Percentiles rank a stretch among this genome's conserved stretches.
phyloP scores from a whole-genome alignment of 169 alveolate species.

The Ichthyophthirius multifiliis region DNA sequence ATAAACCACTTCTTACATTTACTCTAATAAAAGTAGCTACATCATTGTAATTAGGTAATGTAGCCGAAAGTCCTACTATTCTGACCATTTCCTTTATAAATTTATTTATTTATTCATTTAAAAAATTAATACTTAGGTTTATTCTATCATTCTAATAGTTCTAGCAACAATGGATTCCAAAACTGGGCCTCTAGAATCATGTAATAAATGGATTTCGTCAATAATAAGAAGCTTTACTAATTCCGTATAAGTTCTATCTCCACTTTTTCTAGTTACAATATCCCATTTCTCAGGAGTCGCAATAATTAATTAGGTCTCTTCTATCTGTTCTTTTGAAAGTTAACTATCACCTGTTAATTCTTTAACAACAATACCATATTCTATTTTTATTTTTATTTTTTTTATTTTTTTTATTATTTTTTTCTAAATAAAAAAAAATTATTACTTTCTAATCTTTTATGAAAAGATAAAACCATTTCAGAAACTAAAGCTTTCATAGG shows the following conservation, averaged over 20 bases:
- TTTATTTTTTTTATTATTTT: conserved; percentile 42
- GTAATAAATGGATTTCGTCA: conserved; percentile 99
- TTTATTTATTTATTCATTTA: neutral
- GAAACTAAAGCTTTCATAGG: conserved; percentile 99
- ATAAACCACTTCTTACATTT: conserved; percentile 93
- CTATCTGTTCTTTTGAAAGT: conserved; percentile 94
- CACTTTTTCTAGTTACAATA: conserved; percentile 97
- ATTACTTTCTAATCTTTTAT: conserved; percentile 41
- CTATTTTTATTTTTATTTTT: neutral
- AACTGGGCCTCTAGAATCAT: conserved; percentile 99
- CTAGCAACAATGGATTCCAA: conserved; percentile 99
- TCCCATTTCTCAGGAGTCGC: conserved; percentile 99
- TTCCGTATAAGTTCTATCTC: conserved; percentile 93
- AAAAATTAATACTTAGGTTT: conserved; percentile 37
- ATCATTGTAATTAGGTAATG: conserved; percentile 99
- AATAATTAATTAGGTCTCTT: conserved; percentile 97
- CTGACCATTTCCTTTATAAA: conserved; percentile 54
- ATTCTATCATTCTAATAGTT: conserved; percentile 90
- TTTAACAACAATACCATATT: conserved; percentile 89
- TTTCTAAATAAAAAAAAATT: neutral
- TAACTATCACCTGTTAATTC: conserved; percentile 98
- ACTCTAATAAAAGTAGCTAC: conserved; percentile 98
- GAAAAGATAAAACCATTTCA: conserved; percentile 86
- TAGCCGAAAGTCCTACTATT: conserved; percentile 99
- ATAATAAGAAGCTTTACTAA: conserved; percentile 96